Evolutionary conservation across 139 green algal species (phyloP), one percentile per base, ranked within the genome.

Genomic region (Chlamydomonas incerta): DNA sequence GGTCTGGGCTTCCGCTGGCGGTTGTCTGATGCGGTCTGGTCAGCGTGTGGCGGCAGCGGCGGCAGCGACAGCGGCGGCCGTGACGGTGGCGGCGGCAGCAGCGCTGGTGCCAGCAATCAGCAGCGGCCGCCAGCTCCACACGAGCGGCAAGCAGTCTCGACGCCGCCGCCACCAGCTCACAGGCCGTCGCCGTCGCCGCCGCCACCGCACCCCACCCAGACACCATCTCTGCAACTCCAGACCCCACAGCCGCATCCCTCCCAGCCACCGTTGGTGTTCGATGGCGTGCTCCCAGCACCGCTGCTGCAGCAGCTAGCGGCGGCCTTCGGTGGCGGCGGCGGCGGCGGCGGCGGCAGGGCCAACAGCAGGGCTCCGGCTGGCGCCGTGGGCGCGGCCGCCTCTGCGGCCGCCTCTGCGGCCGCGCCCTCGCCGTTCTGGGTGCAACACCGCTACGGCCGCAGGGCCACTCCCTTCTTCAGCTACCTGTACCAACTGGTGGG

Each of bases 401-500:
- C 41, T 50, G 41, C 41, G 8, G 8, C 6, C 41, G 41, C 41
- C 41, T 5, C 41, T 50, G 41, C 41, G 6, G 8, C 41, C 41
- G 8, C 41, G 41, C 21, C 18, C 63, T 74, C 74, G 9, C 74
- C 52, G 57, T 91, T 83, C 80, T 91, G 88, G 88, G 29, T 35
- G 28, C 55, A 87, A 23, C 83, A 89, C 33, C n/a, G 50, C n/a
- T 91, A 91, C 74, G 55, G 66, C 34, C 50, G 65, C 2, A 15
- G 63, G 8, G 29, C n/a, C 31, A 89, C 88, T 5, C 88, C 88
- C 14, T 91, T 91, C 83, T 89, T 87, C 77, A 81, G 58, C 46
- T 91, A 89, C 72, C 18, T 89, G 26, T 69, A 87, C 47, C 66
- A 72, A 28, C 57, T 91, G 63, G 77, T 83, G 41, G 0, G 77